Conservation (phyloP, 352 stramenopile species). For the Phytopythium oedochilum region DNA sequence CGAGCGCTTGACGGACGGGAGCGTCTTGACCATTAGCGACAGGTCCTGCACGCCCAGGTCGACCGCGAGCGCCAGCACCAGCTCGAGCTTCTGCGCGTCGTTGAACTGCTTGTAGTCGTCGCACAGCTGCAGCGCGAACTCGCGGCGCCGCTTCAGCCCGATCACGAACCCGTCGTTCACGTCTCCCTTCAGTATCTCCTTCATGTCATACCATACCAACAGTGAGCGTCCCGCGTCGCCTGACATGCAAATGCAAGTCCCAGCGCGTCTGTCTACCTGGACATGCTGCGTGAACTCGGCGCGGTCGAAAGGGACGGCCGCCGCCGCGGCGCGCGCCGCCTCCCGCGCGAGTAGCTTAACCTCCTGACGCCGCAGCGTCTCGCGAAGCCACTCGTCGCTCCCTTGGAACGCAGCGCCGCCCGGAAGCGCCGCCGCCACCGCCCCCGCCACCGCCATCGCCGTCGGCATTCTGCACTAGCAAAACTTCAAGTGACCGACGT, state of each 20-base stretch:
- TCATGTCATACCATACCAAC: neutral
- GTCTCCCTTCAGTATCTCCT: slow-evolving; percentile 61
- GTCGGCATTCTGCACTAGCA: slow-evolving; percentile 2
- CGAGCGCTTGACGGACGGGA: slow-evolving; percentile 70
- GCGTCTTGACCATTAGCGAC: slow-evolving; percentile 74
- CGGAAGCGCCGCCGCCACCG: neutral
- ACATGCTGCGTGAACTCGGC: slow-evolving; percentile 51
- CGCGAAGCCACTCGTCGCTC: slow-evolving; percentile 48
- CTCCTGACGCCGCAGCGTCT: slow-evolving; percentile 29
- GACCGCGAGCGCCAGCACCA: slow-evolving; percentile 75
- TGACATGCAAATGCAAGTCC: too few relatives aligned
- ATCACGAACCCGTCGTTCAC: slow-evolving; percentile 82
- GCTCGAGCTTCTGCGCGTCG: slow-evolving; percentile 67
- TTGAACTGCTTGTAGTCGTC: slow-evolving; percentile 76
- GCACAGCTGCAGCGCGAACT: slow-evolving; percentile 73
- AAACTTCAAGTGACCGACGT: slow-evolving; percentile 7
- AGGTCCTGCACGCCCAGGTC: slow-evolving; percentile 78
- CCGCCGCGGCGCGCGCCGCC: slow-evolving; percentile 21
- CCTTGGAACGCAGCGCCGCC: slow-evolving; percentile 28
- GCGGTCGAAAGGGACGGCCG: slow-evolving; percentile 54
- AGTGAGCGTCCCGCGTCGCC: neutral
- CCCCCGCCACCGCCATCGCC: neutral
- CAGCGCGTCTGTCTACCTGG: slow-evolving; percentile 17
- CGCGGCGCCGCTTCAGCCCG: slow-evolving; percentile 67
- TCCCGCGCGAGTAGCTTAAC: slow-evolving; percentile 27